Evolutionary conservation across 805 yeast genomes (phyloP).

Genomic region (Hanseniaspora mollemarum): DNA sequence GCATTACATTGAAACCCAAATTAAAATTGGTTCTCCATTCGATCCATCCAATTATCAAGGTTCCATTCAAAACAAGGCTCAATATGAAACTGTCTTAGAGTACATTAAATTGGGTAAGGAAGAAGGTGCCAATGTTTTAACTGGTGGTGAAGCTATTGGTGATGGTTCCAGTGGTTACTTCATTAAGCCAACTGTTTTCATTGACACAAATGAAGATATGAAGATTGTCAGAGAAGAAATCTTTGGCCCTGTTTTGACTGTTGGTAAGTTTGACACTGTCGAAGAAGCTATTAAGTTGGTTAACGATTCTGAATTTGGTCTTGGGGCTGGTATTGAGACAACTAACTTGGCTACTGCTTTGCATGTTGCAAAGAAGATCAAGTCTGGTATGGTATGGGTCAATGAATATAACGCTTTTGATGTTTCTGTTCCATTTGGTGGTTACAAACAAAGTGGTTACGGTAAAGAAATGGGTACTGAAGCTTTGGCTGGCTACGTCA

Average conservation of each 20-base stretch:
- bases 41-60: conserved; percentile 59
- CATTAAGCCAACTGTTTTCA: conserved; percentile 61
- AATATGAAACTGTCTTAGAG: conserved; percentile 55
- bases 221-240: conserved; percentile 60
- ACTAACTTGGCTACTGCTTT: conserved; percentile 49
- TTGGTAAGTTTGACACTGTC: conserved; percentile 52
- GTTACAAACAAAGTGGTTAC: conserved; percentile 67
- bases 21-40: conserved; percentile 69
- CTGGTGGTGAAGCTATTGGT: conserved; percentile 55
- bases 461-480: conserved; percentile 82
- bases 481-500: conserved; percentile 65
- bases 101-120: conserved; percentile 56
- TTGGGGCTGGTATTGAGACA: conserved; percentile 75
- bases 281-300: conserved; percentile 60
- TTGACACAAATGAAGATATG: conserved; percentile 53
- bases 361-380: conserved; percentile 50
- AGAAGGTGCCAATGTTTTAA: conserved; percentile 54
- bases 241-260: conserved; percentile 69
- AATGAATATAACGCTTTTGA: conserved; percentile 74
- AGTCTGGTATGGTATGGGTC: conserved; percentile 71
- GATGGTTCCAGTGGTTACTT: conserved; percentile 48
- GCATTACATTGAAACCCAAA: conserved; percentile 40
- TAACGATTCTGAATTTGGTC: conserved; percentile 61
- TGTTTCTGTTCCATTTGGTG: conserved; percentile 68
- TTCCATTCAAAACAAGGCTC: conserved; percentile 63